These are phyloP conservation scores for Psidium friedrichsthalianum DNA, from an alignment of 345 rosid species.

Conservation along the genomic window DNA sequence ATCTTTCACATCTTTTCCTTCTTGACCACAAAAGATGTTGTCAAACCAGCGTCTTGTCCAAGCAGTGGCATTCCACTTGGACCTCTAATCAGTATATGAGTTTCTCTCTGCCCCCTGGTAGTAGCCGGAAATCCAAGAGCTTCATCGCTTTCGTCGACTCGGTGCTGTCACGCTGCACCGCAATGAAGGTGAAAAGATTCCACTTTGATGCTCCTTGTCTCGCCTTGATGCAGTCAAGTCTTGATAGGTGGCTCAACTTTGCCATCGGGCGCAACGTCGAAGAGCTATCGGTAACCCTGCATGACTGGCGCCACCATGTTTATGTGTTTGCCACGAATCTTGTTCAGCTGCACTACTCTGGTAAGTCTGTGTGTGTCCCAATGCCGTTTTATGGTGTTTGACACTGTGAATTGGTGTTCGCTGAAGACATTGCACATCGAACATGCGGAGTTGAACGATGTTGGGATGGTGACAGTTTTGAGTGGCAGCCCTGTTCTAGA, in stretches of 20 bases:
- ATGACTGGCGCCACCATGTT: not conserved
- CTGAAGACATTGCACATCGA: not conserved
- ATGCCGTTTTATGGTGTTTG: not conserved
- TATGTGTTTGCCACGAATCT: not conserved
- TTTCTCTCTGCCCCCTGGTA: not conserved
- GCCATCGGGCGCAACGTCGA: not conserved
- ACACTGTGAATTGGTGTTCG: not conserved
- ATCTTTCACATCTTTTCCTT: not conserved
- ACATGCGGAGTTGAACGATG: not conserved
- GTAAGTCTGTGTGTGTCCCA: not conserved
- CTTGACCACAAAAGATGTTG: not conserved
- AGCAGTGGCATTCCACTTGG: not conserved
- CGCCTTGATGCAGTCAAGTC: not conserved
- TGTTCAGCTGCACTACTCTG: not conserved
- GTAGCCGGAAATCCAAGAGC: not conserved
- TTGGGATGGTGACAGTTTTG: not conserved
- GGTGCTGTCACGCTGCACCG: not conserved
- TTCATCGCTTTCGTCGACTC: not conserved
- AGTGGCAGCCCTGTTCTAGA: slow-evolving; percentile 1
- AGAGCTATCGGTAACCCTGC: not conserved
- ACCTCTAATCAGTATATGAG: not conserved
- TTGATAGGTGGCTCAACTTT: not conserved
- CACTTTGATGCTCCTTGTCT: not conserved
- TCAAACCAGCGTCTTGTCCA: not conserved
- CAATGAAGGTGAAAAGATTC: not conserved